phyloP scores from a whole-genome alignment of 495 filamentous ascomycete species.

The Aspergillus cavernicola region DNA sequence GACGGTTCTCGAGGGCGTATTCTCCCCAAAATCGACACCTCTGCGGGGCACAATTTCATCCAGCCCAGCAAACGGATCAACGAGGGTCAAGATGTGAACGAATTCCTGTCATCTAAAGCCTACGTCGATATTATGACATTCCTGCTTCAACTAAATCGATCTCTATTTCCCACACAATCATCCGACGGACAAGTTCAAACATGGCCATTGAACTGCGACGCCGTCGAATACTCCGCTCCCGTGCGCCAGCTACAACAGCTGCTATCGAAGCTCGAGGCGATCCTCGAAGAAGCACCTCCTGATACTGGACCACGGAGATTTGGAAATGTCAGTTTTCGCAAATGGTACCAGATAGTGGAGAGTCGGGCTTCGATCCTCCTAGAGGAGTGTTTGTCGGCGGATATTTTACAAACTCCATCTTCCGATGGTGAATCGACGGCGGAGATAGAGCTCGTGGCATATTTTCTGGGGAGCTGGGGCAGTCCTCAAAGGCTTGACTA shows the following conservation, averaged over 20 bases:
- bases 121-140: constrained; percentile 85
- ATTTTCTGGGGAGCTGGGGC: constrained; percentile 84
- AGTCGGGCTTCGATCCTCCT: constrained; percentile 56
- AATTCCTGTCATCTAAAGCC: constrained; percentile 72
- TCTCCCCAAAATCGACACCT: constrained; percentile 28
- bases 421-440: constrained; percentile 34
- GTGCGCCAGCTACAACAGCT: constrained; percentile 62
- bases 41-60: constrained; percentile 29
- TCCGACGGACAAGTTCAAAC: constrained; percentile 38
- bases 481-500: constrained; percentile 89
- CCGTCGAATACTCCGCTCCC: constrained; percentile 51
- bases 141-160: constrained; percentile 80
- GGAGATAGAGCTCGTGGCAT: constrained; percentile 66
- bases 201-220: constrained; percentile 51
- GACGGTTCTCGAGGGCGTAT: constrained; percentile 25
- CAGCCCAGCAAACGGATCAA: constrained; percentile 68
- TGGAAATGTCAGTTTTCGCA: constrained; percentile 84
- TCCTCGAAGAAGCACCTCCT: constrained; percentile 77
- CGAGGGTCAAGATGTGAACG: constrained; percentile 69
- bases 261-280: constrained; percentile 55
- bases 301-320: constrained; percentile 83
- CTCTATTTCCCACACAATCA: constrained; percentile 69
- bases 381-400: constrained; percentile 53
- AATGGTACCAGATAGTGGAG: constrained; percentile 70
- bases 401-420: constrained; percentile 40